These are phyloP conservation scores for Eucalyptus leucophloia DNA, from an alignment of 345 rosid genomes.

Conservation along the genomic window DNA sequence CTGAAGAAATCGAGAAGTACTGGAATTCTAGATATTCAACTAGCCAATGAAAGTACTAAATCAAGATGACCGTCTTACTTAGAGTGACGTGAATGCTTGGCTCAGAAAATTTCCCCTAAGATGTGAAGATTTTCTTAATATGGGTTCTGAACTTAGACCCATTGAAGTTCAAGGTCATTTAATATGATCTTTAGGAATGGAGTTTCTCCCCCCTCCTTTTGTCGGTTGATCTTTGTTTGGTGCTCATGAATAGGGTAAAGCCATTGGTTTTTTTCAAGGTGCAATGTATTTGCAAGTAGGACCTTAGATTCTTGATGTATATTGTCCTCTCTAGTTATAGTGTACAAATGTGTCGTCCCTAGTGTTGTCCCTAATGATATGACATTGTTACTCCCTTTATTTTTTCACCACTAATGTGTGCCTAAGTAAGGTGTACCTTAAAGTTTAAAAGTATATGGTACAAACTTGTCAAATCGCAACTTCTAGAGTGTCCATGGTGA, in stretches of 20 bases:
- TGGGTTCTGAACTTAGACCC: neutral
- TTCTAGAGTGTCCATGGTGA: neutral
- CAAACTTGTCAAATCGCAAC: neutral
- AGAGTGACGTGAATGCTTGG: neutral
- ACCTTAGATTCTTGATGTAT: neutral
- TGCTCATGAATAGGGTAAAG: neutral
- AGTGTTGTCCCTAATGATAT: neutral
- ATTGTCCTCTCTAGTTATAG: neutral
- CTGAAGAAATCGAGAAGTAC: slow-evolving; percentile 45
- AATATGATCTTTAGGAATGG: neutral
- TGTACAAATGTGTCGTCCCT: neutral
- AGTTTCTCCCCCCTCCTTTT: neutral
- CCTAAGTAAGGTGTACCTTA: neutral
- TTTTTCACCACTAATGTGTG: neutral
- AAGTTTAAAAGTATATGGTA: neutral
- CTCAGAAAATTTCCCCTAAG: neutral
- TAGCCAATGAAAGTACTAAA: slow-evolving; percentile 1
- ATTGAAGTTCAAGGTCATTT: neutral
- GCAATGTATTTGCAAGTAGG: neutral
- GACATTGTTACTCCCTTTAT: neutral
- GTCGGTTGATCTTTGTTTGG: neutral
- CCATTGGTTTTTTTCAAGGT: neutral
- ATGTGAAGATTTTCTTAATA: neutral
- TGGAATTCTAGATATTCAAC: slow-evolving; percentile 37
- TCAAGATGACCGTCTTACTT: neutral